Percentiles rank a stretch among this genome's conserved stretches.
phyloP scores from a whole-genome alignment of 139 green algal genomes.

The Picochlorum sp. region DNA sequence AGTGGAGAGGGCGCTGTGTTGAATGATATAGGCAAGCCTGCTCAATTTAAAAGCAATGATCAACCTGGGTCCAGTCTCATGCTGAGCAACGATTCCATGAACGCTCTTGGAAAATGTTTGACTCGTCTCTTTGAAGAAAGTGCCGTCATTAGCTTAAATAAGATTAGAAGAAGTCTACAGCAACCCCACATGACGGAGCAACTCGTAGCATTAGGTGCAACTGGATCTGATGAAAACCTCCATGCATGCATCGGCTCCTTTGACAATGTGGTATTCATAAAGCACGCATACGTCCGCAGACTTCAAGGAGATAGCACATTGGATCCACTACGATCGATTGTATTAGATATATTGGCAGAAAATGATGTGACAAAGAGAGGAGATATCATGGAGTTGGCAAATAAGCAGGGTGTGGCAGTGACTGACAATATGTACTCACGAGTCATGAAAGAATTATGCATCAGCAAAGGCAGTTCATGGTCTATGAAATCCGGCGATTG shows the following conservation, averaged over 20 bases:
- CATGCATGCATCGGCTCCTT: conserved; percentile 13
- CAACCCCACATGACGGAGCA: conserved; percentile 2
- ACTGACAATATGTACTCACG: conserved; percentile 22
- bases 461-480: conserved; percentile 29
- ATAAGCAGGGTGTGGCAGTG: conserved; percentile 15
- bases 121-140: conserved; percentile 6
- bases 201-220: neutral
- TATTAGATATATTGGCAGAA: conserved; percentile 24
- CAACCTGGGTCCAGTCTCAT: neutral
- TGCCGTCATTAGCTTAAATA: conserved; percentile 11
- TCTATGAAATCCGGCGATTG: conserved; percentile 17
- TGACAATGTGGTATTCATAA: conserved; percentile 1
- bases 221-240: conserved; percentile 14
- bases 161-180: conserved; percentile 14
- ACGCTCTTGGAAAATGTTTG: conserved; percentile 5
- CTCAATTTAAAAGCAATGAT: neutral
- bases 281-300: conserved; percentile 18
- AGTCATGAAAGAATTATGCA: conserved; percentile 43
- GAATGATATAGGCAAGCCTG: conserved; percentile 3
- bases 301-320: conserved; percentile 10
- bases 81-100: neutral
- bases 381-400: conserved; percentile 38
- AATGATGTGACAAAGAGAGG: conserved; percentile 25
- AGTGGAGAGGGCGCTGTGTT: neutral
- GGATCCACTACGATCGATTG: conserved; percentile 26